Base-by-base conservation (phyloP, 2,329 filamentous ascomycete species). In the Eutypa lata region DNA sequence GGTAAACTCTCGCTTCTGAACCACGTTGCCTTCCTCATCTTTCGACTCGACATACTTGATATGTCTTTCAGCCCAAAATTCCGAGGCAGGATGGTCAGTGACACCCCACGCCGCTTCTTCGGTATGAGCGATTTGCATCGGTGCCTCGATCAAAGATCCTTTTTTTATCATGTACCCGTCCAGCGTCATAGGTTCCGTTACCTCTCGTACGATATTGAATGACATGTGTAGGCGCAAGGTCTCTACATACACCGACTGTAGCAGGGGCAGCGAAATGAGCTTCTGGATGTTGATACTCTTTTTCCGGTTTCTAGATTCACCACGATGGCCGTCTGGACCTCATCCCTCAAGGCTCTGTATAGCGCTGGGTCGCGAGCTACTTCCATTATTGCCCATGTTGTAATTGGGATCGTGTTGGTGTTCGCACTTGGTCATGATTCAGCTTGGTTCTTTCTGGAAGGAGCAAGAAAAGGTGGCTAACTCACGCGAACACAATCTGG, bases 211-310 rank as follows among this genome's bases (percentile, higher is more conserved):
- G 2, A 61, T 37, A 37, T 51, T 61, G 40, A 61, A 53, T 0
- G 53, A 57, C 1, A 64, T 53, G 46, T 62, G 61, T 24, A 64
- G 16, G 2, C 64, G 59, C 42, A 65, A 13, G 1, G 49, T 22
- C 46, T 67, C 64, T 4, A 47, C 53, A 31, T 60, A 65, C 0
- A 64, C 26, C 0, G 63, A 64, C 26, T 63, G 60, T 2, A 67
- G 19, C 2, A 63, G 47, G 1, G 62, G 62, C 19, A 61, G 50
- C 0, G 50, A n/a, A 1, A 56, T 7, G 3, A 66, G 47, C 19
- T 51, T 57, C 18, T 55, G 44, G 2, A 47, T 1, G 40, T 62
- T 47, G 5, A 62, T 1, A 10, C 3, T 21, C 2, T 7, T 50
- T 21, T n/a, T 38, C 35, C 35, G 14, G 35, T 38, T 10, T 2